Evolutionary conservation across 2,329 filamentous ascomycete genomes (phyloP), one percentile per base, ranked within the genome.

Genomic region (Leptoxyphium fumago): DNA sequence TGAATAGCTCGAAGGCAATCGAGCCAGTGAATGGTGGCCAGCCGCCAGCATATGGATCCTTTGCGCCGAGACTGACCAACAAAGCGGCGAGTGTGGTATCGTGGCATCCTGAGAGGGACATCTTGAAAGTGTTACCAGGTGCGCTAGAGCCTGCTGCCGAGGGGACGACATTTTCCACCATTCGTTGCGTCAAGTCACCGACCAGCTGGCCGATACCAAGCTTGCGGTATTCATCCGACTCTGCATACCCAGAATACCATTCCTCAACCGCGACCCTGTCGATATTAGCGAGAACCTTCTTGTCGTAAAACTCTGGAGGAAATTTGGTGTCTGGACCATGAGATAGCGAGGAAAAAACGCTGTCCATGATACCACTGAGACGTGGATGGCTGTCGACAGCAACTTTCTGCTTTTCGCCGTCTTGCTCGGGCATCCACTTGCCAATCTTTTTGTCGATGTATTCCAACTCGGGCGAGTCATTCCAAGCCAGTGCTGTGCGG

Each of bases 1-100:
- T 77, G 69, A 96, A 95, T 48, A 96, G 72, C 64, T 98, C 91
- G 44, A 98, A 70, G 29, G 91, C 88, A 50, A 98, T 74, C 55
- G 93, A 87, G 53, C 84, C 89, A 0, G 89, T 95, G 58, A 89
- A 98, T 0, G 87, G 88, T 1, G 91, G 91, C 91, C 91, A 98
- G 13, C 38, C 38, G 10, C 38, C 38, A 21, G 11, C 11, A 15
- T 36, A 36, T 13, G 32, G 32, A 38, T 84, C 70, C 59, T 85
- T 91, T 2, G 83, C 82, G 2, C 89, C 91, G 6, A 96, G 64
- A 51, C 84, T 84, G 13, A 80, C 68, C 26, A 98, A 67, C 1
- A 86, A 69, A 1, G 75, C 84, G 2, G 85, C 91, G 5, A 98
- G 73, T 0, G 91, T 96, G 2, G 91, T 96, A 59, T 96, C 88